Percentiles rank a stretch among this genome's conserved stretches.
Evolutionary conservation across 768 basidiomycete genomes (phyloP).

Genomic region (Boletus coccyginus): DNA sequence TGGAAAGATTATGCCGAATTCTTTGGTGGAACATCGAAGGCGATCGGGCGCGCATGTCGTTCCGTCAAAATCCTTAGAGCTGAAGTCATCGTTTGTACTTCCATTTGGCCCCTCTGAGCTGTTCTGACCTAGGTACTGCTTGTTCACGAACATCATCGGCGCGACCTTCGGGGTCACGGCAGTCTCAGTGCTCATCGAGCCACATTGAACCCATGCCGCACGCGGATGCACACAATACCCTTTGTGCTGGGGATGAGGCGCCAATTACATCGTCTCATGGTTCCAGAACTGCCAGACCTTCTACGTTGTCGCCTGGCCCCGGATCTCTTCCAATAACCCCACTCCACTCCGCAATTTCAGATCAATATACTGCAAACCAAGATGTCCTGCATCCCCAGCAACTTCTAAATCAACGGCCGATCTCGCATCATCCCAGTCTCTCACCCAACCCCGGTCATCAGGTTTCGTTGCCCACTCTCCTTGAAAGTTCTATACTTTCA

Average conservation of each 20-base stretch:
- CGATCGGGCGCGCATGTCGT: neutral
- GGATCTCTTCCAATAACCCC: slow-evolving; percentile 22
- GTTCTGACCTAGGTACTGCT: too few species aligned
- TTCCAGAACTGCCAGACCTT: slow-evolving; percentile 56
- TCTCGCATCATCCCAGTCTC: slow-evolving; percentile 36
- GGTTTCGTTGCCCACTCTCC: slow-evolving; percentile 34
- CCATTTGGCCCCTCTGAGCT: too few species aligned
- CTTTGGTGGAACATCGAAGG: neutral
- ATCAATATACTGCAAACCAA: slow-evolving; percentile 36
- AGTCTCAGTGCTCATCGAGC: slow-evolving; percentile 24
- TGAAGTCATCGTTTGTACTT: neutral
- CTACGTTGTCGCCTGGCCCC: slow-evolving; percentile 46
- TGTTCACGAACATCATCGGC: slow-evolving; percentile 32
- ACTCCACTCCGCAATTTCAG: slow-evolving; percentile 47
- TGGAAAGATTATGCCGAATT: neutral
- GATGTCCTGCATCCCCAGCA: slow-evolving; percentile 41
- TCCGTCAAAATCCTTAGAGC: neutral
- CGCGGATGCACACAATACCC: slow-evolving; percentile 24
- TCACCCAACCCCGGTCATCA: slow-evolving; percentile 40
- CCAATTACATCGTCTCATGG: slow-evolving; percentile 41
- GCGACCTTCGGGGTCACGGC: slow-evolving; percentile 19
- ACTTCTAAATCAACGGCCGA: slow-evolving; percentile 47
- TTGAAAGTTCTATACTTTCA: slow-evolving; percentile 59
- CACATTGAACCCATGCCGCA: slow-evolving; percentile 15
- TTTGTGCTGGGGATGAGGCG: slow-evolving; percentile 39